phyloP scores from a whole-genome alignment of 2,329 filamentous ascomycete species.

The Emydomyces testavorans region DNA sequence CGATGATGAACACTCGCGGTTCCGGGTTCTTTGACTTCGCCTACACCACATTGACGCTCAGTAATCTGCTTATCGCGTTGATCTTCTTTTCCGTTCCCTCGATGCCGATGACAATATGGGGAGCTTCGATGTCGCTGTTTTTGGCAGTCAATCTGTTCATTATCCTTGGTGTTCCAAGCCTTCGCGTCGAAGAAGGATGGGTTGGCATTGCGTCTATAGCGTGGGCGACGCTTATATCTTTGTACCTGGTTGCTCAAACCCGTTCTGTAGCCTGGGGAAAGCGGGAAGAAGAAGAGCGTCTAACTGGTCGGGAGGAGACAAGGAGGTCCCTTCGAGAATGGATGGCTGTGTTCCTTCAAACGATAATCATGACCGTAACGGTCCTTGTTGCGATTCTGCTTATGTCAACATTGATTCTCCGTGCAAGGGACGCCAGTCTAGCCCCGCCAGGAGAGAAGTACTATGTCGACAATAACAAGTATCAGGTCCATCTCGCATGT shows the following conservation, averaged over 20 bases:
- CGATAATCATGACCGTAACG: slow-evolving; percentile 58
- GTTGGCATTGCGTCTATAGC: slow-evolving; percentile 75
- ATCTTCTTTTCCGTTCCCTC: slow-evolving; percentile 84
- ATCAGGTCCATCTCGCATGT: slow-evolving; percentile 77
- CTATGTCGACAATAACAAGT: slow-evolving; percentile 72
- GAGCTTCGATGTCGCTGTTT: slow-evolving; percentile 54
- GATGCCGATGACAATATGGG: slow-evolving; percentile 62
- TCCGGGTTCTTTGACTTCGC: slow-evolving; percentile 87
- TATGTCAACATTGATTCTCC: slow-evolving; percentile 67
- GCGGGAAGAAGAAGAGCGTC: slow-evolving; percentile 76
- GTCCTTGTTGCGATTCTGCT: slow-evolving; percentile 59
- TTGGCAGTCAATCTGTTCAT: slow-evolving; percentile 67
- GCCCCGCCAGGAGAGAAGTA: slow-evolving; percentile 62
- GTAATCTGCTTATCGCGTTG: slow-evolving; percentile 63
- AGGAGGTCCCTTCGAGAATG: slow-evolving; percentile 73
- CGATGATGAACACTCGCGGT: slow-evolving; percentile 71
- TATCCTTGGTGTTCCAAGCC: slow-evolving; percentile 59
- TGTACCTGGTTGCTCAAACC: slow-evolving; percentile 71
- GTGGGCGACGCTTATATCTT: slow-evolving; percentile 67
- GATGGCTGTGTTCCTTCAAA: slow-evolving; percentile 65
- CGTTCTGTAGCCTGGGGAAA: slow-evolving; percentile 84
- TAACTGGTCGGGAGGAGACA: slow-evolving; percentile 81
- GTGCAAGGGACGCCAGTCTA: slow-evolving; percentile 66
- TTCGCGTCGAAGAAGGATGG: slow-evolving; percentile 78
- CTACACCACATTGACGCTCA: slow-evolving; percentile 66